These are phyloP conservation scores for Verticillium nubilum DNA, from an alignment of 2,329 filamentous ascomycete genomes.

Conservation along the genomic window DNA sequence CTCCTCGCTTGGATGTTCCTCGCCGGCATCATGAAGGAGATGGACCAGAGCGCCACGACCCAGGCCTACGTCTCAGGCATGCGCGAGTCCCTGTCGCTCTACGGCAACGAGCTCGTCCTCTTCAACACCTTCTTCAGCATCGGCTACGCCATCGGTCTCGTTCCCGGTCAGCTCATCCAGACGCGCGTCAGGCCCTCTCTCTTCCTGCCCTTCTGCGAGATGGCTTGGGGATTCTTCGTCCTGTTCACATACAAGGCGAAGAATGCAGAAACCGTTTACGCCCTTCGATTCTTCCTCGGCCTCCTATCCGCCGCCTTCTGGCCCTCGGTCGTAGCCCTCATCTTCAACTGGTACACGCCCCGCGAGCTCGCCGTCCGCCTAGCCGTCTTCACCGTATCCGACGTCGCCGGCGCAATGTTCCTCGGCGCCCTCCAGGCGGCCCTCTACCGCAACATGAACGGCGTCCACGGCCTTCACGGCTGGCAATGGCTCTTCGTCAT, in stretches of 20 bases:
- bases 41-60: constrained; percentile 30
- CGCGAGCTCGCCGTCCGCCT: constrained; percentile 31
- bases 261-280: constrained; percentile 25
- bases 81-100: constrained; percentile 3
- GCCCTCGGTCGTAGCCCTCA: constrained; percentile 28
- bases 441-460: constrained; percentile 34
- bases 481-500: constrained; percentile 44
- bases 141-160: not conserved
- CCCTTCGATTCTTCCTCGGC: constrained; percentile 28
- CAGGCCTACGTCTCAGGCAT: constrained; percentile 32
- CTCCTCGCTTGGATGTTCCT: constrained; percentile 29
- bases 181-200: constrained; percentile 33
- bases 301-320: constrained; percentile 25
- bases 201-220: constrained; percentile 31
- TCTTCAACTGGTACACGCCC: constrained; percentile 44
- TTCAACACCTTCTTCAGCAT: constrained; percentile 3
- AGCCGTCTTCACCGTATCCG: constrained; percentile 36
- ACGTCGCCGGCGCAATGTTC: constrained; percentile 38
- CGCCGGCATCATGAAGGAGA: constrained; percentile 28
- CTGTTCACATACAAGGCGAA: constrained; percentile 19
- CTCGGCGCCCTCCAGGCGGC: constrained; percentile 37
- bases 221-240: constrained; percentile 20
- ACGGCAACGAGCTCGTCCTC: constrained; percentile 1
- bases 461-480: constrained; percentile 30
- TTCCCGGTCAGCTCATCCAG: constrained; percentile 19